These are phyloP conservation scores for Favolaschia claudopus DNA, from an alignment of 768 basidiomycete species.

Conservation along the genomic window DNA sequence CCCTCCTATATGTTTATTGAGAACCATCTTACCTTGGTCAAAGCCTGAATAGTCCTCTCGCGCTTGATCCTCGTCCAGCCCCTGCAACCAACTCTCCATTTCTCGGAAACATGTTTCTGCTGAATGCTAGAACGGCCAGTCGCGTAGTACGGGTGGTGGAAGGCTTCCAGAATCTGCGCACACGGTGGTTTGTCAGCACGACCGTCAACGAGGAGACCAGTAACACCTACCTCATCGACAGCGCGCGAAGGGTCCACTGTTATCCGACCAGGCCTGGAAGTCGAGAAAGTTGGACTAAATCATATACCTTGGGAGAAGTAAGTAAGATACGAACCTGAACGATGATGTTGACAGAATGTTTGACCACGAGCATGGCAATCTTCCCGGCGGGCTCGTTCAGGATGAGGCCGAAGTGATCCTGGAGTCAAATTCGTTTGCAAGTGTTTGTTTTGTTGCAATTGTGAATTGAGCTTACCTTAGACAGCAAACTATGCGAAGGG, in stretches of 20 bases:
- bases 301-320: not conserved
- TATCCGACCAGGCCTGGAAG: constrained; percentile 58
- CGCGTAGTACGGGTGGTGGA: constrained; percentile 76
- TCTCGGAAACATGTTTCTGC: constrained; percentile 64
- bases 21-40: constrained; percentile 57
- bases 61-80: constrained; percentile 52
- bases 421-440: constrained; percentile 4
- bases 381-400: constrained; percentile 81
- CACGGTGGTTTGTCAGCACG: not conserved
- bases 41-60: constrained; percentile 51
- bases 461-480: constrained; percentile 68
- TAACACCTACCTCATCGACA: constrained; percentile 48
- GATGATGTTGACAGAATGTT: constrained; percentile 65
- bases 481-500: constrained; percentile 76
- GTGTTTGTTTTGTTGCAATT: not conserved
- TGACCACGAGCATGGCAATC: constrained; percentile 72
- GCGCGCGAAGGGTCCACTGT: constrained; percentile 52
- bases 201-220: not conserved
- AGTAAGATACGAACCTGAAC: constrained; percentile 47
- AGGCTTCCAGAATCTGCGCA: constrained; percentile 63
- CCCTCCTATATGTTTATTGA: not conserved
- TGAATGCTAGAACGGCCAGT: constrained; percentile 62
- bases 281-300: not conserved
- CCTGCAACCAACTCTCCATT: constrained; percentile 61
- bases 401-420: constrained; percentile 78